phyloP scores from a whole-genome alignment of 2,329 filamentous ascomycete species.

The Aureobasidium namibiae region DNA sequence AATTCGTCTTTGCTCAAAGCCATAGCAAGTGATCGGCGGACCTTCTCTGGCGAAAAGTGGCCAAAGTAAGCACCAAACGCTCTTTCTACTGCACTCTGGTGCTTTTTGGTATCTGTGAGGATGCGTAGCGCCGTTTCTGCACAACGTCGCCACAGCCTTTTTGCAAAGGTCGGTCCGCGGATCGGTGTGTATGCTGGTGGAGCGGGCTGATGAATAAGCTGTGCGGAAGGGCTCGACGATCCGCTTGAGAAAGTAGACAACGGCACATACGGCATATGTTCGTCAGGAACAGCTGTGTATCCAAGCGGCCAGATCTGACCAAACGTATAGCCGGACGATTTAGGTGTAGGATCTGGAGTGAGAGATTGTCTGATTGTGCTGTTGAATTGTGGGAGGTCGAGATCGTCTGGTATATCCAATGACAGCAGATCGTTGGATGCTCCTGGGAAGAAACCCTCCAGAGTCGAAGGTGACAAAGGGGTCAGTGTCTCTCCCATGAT shows the following conservation, averaged over 20 bases:
- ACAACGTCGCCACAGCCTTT: conserved; percentile 5
- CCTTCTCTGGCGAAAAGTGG: background rate
- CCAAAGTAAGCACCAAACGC: background rate
- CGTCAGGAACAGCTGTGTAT: background rate
- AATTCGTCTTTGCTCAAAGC: background rate
- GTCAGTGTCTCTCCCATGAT: background rate
- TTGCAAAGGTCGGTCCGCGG: background rate
- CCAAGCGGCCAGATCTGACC: background rate
- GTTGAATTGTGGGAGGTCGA: background rate
- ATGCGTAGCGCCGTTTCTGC: background rate
- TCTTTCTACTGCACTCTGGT: background rate
- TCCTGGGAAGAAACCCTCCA: background rate
- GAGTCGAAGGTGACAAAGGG: background rate
- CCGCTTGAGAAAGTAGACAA: background rate
- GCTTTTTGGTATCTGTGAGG: background rate
- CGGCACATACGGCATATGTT: background rate
- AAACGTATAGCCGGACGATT: background rate
- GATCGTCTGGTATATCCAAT: background rate
- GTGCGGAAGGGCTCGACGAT: background rate
- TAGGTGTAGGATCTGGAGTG: no score
- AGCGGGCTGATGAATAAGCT: background rate
- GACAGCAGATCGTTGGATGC: background rate
- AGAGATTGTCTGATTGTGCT: background rate
- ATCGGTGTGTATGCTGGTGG: background rate
- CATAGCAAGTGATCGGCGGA: background rate